Conservation (phyloP, 345 rosid species). For the Salix dunnii region DNA sequence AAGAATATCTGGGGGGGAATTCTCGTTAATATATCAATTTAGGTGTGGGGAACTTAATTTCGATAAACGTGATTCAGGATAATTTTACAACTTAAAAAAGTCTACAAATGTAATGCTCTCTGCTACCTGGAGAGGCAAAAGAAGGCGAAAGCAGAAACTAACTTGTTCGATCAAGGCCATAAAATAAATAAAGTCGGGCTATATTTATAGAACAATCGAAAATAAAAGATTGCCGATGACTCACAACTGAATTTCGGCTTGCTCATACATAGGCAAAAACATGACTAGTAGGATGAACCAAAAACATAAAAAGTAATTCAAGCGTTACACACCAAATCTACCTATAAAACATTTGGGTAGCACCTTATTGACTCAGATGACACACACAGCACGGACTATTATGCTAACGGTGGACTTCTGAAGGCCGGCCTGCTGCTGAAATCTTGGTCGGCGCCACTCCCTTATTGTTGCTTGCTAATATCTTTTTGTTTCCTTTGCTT, state of each 20-base stretch:
- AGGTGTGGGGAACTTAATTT: too few relatives aligned
- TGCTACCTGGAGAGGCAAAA: neutral
- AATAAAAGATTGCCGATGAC: too few relatives aligned
- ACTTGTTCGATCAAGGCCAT: neutral
- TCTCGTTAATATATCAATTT: too few relatives aligned
- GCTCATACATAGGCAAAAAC: neutral
- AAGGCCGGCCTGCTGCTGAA: neutral
- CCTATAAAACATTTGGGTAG: neutral
- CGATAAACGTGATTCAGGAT: too few relatives aligned
- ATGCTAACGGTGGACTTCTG: neutral
- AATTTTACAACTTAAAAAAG: too few relatives aligned
- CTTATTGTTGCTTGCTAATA: neutral
- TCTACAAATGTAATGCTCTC: neutral
- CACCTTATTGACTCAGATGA: neutral
- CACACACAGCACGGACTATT: neutral
- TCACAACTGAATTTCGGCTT: neutral
- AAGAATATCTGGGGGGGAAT: too few relatives aligned
- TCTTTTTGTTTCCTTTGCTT: neutral
- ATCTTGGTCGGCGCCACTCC: neutral
- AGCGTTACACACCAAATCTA: neutral
- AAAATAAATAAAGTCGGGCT: too few relatives aligned
- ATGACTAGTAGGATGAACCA: too few relatives aligned
- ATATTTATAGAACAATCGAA: too few relatives aligned
- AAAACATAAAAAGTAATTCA: neutral
- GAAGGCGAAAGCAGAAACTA: neutral